These are phyloP conservation scores for Phytophthora pisi DNA, from an alignment of 352 stramenopile genomes.

Conservation along the genomic window DNA sequence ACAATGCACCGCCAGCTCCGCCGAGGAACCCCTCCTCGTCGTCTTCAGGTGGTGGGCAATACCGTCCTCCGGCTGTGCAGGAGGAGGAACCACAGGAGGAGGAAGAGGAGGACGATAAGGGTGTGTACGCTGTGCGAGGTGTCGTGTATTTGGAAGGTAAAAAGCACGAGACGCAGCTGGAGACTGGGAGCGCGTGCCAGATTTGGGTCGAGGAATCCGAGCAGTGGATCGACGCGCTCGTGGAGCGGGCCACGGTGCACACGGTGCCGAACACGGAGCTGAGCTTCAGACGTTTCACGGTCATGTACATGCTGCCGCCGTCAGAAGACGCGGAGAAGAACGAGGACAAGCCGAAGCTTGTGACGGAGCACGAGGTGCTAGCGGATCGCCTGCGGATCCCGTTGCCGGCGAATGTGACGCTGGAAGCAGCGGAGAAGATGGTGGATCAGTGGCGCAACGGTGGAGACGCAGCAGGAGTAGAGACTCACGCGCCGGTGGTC, in stretches of 20 bases:
- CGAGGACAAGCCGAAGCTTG: constrained; percentile 28
- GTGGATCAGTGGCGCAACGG: constrained; percentile 49
- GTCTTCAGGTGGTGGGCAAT: constrained; percentile 8
- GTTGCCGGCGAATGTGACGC: constrained; percentile 63
- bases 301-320: constrained; percentile 66
- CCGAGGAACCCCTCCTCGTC: not conserved
- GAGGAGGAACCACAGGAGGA: constrained; percentile 24
- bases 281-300: constrained; percentile 60
- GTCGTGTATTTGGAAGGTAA: constrained; percentile 85
- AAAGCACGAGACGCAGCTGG: constrained; percentile 72
- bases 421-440: constrained; percentile 72
- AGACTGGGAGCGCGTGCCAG: constrained; percentile 74
- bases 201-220: constrained; percentile 82
- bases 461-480: constrained; percentile 23
- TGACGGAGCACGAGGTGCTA: constrained; percentile 58
- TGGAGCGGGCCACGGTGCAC: constrained; percentile 64
- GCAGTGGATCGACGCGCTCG: constrained; percentile 76
- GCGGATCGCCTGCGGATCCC: constrained; percentile 72
- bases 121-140: constrained; percentile 71
- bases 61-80: constrained; percentile 9
- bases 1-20: not conserved
- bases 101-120: constrained; percentile 66
- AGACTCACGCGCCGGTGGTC: constrained; percentile 17
- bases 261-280: constrained; percentile 74
- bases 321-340: constrained; percentile 17